Percentiles rank a stretch among this genome's conserved stretches.
phyloP scores from a whole-genome alignment of 305 asterid species.

The Solanum hybrid region DNA sequence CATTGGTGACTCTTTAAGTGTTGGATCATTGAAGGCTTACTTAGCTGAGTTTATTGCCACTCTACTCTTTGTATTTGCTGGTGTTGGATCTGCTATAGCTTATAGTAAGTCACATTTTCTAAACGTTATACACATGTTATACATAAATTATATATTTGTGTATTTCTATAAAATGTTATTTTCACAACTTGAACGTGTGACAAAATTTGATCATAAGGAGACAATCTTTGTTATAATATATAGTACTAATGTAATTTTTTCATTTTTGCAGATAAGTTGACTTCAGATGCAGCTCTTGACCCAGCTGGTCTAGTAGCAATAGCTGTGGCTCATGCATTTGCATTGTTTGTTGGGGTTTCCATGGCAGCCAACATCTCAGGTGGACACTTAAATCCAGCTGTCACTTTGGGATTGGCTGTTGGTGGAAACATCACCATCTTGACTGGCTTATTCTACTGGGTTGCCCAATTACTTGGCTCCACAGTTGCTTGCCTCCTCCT shows the following conservation, averaged over 20 bases:
- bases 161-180: not conserved
- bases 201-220: not conserved
- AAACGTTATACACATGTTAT: not conserved
- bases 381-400: conserved; percentile 71
- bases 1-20: conserved; percentile 54
- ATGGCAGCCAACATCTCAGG: conserved; percentile 65
- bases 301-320: conserved; percentile 56
- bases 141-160: not conserved
- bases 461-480: conserved; percentile 58
- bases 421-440: conserved; percentile 62
- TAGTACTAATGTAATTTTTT: not conserved
- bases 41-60: conserved; percentile 64
- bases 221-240: not conserved
- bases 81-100: conserved; percentile 75
- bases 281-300: conserved; percentile 39
- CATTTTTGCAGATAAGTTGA: conserved; percentile 31
- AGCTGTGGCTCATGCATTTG: conserved; percentile 67
- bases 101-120: conserved; percentile 27
- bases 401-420: conserved; percentile 57
- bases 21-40: conserved; percentile 39
- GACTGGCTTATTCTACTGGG: conserved; percentile 60
- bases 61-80: conserved; percentile 63
- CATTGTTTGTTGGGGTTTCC: conserved; percentile 55
- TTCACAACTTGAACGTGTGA: not conserved
- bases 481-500: conserved; percentile 53